phyloP scores from a whole-genome alignment of 2,329 filamentous ascomycete species.

The Cladosporium sp. region DNA sequence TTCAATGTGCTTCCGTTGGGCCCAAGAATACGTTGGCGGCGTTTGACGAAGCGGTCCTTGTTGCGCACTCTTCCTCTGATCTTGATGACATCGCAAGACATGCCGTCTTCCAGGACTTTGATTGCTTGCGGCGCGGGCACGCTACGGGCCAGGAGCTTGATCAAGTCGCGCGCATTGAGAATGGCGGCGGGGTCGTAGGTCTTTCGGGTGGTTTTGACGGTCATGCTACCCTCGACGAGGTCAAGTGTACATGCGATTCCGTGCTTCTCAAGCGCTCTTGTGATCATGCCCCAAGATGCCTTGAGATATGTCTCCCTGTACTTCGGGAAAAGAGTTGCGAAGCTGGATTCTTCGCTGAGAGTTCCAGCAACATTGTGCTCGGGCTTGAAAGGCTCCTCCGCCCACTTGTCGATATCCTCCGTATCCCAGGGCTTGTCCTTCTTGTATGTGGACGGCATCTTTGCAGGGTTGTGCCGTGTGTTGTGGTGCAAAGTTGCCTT shows the following conservation, averaged over 20 bases:
- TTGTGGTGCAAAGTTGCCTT: background rate
- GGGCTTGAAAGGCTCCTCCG: constrained; percentile 77
- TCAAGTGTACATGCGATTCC: constrained; percentile 91
- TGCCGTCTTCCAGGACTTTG: constrained; percentile 87
- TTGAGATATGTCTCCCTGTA: constrained; percentile 93
- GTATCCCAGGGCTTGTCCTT: constrained; percentile 93
- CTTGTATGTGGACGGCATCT: constrained; percentile 85
- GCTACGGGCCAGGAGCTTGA: constrained; percentile 85
- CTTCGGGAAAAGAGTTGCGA: constrained; percentile 81
- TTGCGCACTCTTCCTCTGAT: constrained; percentile 85
- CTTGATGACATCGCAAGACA: constrained; percentile 94
- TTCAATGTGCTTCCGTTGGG: constrained; percentile 90
- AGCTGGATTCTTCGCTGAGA: constrained; percentile 90
- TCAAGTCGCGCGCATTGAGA: constrained; percentile 87
- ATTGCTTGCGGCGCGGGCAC: constrained; percentile 90
- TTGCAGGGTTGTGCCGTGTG: constrained; percentile 20
- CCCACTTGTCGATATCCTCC: constrained; percentile 97
- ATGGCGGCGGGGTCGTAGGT: constrained; percentile 91
- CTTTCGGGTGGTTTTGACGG: constrained; percentile 87
- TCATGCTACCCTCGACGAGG: constrained; percentile 93
- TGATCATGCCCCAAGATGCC: constrained; percentile 89
- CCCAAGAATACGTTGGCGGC: constrained; percentile 85
- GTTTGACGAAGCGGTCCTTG: constrained; percentile 93
- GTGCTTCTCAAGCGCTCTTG: constrained; percentile 76
- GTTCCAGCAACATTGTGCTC: constrained; percentile 81